phyloP scores from a whole-genome alignment of 805 yeast genomes.

The Monosporozyma unispora region DNA sequence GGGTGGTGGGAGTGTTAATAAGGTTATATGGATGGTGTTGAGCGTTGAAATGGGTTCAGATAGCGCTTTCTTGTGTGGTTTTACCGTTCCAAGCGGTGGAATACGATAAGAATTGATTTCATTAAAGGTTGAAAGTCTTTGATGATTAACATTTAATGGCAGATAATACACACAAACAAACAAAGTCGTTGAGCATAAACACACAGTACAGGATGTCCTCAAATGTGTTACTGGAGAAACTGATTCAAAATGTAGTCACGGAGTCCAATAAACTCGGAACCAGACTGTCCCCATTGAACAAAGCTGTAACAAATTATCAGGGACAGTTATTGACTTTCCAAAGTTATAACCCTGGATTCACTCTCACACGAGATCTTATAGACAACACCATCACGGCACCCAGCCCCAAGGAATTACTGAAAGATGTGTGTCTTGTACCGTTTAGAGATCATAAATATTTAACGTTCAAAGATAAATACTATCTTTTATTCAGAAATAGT shows the following conservation, averaged over 20 bases:
- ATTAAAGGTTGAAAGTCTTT: too few relatives aligned
- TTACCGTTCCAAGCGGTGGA: too few relatives aligned
- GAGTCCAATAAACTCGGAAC: not conserved
- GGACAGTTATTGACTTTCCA: not conserved
- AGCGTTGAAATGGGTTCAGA: too few relatives aligned
- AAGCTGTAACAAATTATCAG: not conserved
- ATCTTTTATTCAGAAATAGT: slow-evolving; percentile 15
- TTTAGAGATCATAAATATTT: slow-evolving; percentile 25
- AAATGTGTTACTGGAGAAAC: not conserved
- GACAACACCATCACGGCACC: not conserved
- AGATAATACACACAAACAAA: too few relatives aligned
- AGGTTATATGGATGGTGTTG: too few relatives aligned
- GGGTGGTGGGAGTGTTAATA: too few relatives aligned
- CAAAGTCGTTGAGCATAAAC: too few relatives aligned
- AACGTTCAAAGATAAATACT: slow-evolving; percentile 23
- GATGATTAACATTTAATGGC: too few relatives aligned
- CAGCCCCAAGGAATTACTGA: too few relatives aligned
- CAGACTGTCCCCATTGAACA: not conserved
- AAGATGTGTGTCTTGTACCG: slow-evolving; percentile 10
- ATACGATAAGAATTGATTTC: too few relatives aligned
- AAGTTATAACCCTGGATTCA: not conserved
- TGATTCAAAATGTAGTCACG: not conserved
- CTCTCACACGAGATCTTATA: not conserved
- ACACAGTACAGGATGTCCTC: too few relatives aligned
- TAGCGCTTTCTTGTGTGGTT: too few relatives aligned